These are phyloP conservation scores for Streptanthus diversifolius DNA, from an alignment of 345 rosid genomes.

Conservation along the genomic window DNA sequence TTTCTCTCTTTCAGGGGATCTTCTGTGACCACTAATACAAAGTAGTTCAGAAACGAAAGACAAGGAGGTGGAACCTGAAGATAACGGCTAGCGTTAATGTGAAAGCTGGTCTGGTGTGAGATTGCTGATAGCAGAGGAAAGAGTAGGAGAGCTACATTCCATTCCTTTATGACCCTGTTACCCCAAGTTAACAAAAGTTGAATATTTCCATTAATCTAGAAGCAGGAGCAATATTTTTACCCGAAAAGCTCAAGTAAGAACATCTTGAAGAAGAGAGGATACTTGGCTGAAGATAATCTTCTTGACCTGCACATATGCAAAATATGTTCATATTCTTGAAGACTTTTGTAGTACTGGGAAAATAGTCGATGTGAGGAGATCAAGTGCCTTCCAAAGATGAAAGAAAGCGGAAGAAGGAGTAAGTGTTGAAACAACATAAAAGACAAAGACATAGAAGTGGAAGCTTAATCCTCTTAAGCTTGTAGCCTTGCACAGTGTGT, in stretches of 20 bases:
- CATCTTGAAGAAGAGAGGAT: slow-evolving; percentile 30
- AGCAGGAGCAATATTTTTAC: slow-evolving; percentile 1
- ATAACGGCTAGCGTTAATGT: slow-evolving; percentile 29
- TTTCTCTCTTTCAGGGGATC: too few relatives aligned
- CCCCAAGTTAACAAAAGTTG: slow-evolving; percentile 12
- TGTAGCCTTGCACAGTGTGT: slow-evolving; percentile 41
- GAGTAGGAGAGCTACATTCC: slow-evolving; percentile 33
- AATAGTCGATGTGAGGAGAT: background rate
- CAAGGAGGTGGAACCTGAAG: slow-evolving; percentile 25
- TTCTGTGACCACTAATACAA: too few relatives aligned
- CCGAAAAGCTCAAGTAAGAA: slow-evolving; percentile 26
- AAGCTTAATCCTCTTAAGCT: slow-evolving; percentile 37
- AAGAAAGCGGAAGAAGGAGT: slow-evolving; percentile 23
- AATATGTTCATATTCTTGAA: background rate
- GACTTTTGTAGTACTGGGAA: background rate
- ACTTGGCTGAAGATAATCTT: slow-evolving; percentile 15
- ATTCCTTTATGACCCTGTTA: slow-evolving; percentile 28
- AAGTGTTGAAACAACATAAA: slow-evolving; percentile 32
- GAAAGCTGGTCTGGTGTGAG: slow-evolving; percentile 30
- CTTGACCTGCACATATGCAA: slow-evolving; percentile 15
- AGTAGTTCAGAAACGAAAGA: too few relatives aligned
- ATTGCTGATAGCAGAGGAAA: slow-evolving; percentile 32
- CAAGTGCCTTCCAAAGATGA: slow-evolving; percentile 19
- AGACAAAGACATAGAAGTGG: slow-evolving; percentile 34
- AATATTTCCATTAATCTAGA: too few relatives aligned